Conservation (phyloP, 2,329 filamentous ascomycete species). For the Didymella keratinophila region DNA sequence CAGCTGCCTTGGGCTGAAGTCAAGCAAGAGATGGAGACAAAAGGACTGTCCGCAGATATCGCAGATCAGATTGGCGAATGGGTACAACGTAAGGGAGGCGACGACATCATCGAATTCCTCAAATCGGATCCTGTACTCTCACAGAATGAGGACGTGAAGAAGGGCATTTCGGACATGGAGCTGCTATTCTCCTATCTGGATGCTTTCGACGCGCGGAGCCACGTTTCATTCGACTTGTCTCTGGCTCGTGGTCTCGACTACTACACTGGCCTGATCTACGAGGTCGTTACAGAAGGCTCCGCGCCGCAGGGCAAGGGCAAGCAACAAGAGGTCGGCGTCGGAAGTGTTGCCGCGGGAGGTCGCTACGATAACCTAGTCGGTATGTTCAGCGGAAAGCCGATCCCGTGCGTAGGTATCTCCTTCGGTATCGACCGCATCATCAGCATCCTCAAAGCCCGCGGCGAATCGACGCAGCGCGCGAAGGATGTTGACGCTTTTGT, state of each 20-base stretch:
- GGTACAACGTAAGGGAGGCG: constrained; percentile 77
- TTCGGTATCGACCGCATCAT: constrained; percentile 97
- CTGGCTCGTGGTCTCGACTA: constrained; percentile 92
- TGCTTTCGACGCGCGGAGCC: constrained; percentile 74
- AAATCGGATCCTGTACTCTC: constrained; percentile 35
- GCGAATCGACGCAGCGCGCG: constrained; percentile 68
- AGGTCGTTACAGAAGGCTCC: constrained; percentile 84
- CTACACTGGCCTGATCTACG: constrained; percentile 90
- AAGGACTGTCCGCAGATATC: constrained; percentile 77
- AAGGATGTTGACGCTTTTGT: constrained; percentile 90
- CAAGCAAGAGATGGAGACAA: constrained; percentile 92
- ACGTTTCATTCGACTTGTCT: constrained; percentile 87
- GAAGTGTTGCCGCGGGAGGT: constrained; percentile 87
- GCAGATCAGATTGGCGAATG: constrained; percentile 89
- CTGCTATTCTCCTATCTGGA: constrained; percentile 84
- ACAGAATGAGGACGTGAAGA: constrained; percentile 73
- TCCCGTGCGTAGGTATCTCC: constrained; percentile 90
- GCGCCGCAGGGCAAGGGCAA: constrained; percentile 57
- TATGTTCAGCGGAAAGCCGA: constrained; percentile 91
- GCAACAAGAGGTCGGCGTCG: constrained; percentile 70
- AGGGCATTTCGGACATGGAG: constrained; percentile 81
- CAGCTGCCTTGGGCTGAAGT: constrained; percentile 82
- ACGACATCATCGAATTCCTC: constrained; percentile 68
- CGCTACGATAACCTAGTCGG: constrained; percentile 92
- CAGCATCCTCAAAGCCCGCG: constrained; percentile 82